Percentiles rank a stretch among this genome's conserved stretches.
These are phyloP conservation scores for Fimicolochytrium jonesii DNA, from an alignment of 192 early-diverging fungal genomes.

Conservation along the genomic window DNA sequence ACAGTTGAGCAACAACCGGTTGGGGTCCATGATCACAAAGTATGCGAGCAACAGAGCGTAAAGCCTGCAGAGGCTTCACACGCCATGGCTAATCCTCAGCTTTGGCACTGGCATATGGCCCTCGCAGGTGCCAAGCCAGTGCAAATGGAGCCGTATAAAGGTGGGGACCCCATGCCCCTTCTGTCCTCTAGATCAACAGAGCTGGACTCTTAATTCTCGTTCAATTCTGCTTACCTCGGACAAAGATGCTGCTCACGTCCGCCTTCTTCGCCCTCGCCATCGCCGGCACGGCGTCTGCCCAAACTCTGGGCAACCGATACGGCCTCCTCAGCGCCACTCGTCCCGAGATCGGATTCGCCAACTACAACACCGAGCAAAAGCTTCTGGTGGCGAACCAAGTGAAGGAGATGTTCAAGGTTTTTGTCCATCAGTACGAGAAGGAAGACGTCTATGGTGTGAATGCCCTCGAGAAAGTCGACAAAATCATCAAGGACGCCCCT, in stretches of 20 bases:
- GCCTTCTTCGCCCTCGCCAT: background rate
- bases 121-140: too few species aligned
- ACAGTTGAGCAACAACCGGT: too few species aligned
- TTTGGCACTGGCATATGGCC: too few species aligned
- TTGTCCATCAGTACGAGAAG: background rate
- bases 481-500: slow-evolving; percentile 4
- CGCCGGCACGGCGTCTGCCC: background rate
- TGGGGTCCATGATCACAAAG: too few species aligned
- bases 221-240: background rate
- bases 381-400: background rate
- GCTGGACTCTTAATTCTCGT: too few species aligned
- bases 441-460: slow-evolving; percentile 9
- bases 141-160: too few species aligned
- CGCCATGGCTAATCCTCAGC: too few species aligned
- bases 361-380: background rate
- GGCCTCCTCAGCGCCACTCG: background rate
- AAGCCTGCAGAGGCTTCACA: too few species aligned
- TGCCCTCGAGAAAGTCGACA: slow-evolving; percentile 1
- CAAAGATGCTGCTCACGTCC: background rate
- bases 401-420: background rate
- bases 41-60: too few species aligned
- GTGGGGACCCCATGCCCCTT: too few species aligned
- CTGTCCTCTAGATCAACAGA: too few species aligned
- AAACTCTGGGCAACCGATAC: background rate
- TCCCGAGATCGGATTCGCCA: background rate